phyloP scores from a whole-genome alignment of 768 basidiomycete species.

The Amanita pallidorosea region DNA sequence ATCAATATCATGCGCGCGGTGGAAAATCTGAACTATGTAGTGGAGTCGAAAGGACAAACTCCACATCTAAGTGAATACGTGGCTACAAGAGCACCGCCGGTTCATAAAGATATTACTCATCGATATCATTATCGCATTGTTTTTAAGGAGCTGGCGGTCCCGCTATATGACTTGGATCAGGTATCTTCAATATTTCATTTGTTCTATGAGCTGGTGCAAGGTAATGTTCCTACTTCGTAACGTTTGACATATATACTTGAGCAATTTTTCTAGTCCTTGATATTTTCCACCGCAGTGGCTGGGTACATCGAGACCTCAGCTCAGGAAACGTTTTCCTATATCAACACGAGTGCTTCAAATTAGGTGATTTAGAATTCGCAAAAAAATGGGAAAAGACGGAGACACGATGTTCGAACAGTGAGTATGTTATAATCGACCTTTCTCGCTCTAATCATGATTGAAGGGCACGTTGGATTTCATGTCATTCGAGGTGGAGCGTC shows the following conservation, averaged over 20 bases:
- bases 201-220: background rate
- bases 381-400: background rate
- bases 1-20: no score
- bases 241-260: background rate
- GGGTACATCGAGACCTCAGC: background rate
- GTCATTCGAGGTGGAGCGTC: background rate
- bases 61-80: no score
- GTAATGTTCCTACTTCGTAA: background rate
- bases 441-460: background rate
- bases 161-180: background rate
- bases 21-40: no score
- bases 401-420: background rate
- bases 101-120: background rate
- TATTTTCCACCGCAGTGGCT: background rate
- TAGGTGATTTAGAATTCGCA: background rate
- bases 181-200: background rate
- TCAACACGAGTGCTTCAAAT: background rate
- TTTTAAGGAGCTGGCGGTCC: background rate
- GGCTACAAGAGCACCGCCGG: no score
- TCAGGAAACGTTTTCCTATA: background rate
- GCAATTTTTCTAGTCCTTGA: background rate
- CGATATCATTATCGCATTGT: background rate
- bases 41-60: no score
- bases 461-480: background rate
- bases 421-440: background rate